These are phyloP conservation scores for Yamadazyma akitaensis DNA, from an alignment of 805 yeast genomes.

Conservation along the genomic window DNA sequence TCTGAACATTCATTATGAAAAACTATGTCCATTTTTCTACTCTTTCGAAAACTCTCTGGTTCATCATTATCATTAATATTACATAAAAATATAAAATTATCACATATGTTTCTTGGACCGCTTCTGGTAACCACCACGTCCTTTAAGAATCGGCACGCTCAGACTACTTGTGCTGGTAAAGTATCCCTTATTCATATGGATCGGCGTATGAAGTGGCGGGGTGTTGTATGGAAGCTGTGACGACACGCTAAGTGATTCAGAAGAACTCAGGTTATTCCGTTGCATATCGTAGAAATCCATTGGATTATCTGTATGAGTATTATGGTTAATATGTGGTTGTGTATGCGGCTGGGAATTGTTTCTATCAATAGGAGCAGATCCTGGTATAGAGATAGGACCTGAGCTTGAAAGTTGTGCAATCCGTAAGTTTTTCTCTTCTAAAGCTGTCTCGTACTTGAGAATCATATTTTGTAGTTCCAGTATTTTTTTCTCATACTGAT, in stretches of 20 bases:
- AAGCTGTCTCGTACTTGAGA: constrained; percentile 29
- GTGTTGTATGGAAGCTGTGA: constrained; percentile 14
- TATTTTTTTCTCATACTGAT: constrained; percentile 32
- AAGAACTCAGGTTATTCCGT: constrained; percentile 12
- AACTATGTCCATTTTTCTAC: too few species aligned
- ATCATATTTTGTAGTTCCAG: constrained; percentile 30
- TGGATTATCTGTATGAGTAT: constrained; percentile 3
- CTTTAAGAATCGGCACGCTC: constrained; percentile 33
- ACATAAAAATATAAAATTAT: constrained; percentile 1
- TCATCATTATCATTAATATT: neutral
- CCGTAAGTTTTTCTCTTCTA: constrained; percentile 35
- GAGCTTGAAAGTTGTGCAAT: constrained; percentile 35
- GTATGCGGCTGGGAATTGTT: neutral
- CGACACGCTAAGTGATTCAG: constrained; percentile 10
- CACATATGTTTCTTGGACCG: constrained; percentile 38
- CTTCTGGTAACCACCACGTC: constrained; percentile 45
- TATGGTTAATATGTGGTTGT: neutral
- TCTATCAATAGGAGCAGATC: constrained; percentile 9
- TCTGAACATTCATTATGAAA: too few species aligned
- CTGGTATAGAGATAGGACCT: constrained; percentile 37
- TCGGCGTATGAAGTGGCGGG: constrained; percentile 13
- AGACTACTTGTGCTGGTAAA: constrained; percentile 9
- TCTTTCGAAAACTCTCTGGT: too few species aligned
- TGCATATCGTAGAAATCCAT: constrained; percentile 13
- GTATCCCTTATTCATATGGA: constrained; percentile 11